Conservation (phyloP, 2,329 filamentous ascomycete genomes). For the Nigrospora sphaerica region DNA sequence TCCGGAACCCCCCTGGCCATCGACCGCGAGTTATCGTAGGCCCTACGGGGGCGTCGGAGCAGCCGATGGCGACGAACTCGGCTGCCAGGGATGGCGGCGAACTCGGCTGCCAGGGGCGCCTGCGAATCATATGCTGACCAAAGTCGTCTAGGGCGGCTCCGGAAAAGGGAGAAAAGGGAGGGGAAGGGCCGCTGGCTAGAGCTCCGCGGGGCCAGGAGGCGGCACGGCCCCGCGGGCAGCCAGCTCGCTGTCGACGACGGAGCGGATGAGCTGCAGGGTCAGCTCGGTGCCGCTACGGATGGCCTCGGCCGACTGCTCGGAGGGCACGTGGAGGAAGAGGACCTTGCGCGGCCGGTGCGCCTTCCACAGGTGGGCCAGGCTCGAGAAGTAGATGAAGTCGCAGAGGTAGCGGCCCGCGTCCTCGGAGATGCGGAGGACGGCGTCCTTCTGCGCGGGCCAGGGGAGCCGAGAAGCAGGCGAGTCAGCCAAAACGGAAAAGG, state of each 20-base stretch:
- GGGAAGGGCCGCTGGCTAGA: no score
- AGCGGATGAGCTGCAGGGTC: slow-evolving; percentile 46
- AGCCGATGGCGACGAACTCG: no score
- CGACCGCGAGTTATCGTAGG: no score
- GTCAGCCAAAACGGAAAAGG: not conserved
- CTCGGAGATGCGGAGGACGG: slow-evolving; percentile 52
- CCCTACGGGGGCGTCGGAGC: no score
- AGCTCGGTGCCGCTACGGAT: slow-evolving; percentile 44
- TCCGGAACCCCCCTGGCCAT: no score
- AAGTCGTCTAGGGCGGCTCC: no score
- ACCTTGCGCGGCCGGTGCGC: slow-evolving; percentile 41
- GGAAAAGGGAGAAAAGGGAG: no score
- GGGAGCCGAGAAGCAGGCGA: no score
- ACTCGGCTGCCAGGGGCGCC: no score
- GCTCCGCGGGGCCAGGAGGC: no score
- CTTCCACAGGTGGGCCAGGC: slow-evolving; percentile 50
- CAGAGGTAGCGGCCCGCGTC: slow-evolving; percentile 70
- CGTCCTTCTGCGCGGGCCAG: slow-evolving; percentile 18
- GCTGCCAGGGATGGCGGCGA: no score
- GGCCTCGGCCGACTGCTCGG: slow-evolving; percentile 41
- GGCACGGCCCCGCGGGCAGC: not conserved
- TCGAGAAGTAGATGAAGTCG: slow-evolving; percentile 72
- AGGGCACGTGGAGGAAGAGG: slow-evolving; percentile 68
- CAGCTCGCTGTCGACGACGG: slow-evolving; percentile 39
- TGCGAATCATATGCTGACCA: no score